Percentiles rank a stretch among this genome's conserved stretches.
Conservation (phyloP, 164 flowering plant species). For the Echeveria elegans region DNA sequence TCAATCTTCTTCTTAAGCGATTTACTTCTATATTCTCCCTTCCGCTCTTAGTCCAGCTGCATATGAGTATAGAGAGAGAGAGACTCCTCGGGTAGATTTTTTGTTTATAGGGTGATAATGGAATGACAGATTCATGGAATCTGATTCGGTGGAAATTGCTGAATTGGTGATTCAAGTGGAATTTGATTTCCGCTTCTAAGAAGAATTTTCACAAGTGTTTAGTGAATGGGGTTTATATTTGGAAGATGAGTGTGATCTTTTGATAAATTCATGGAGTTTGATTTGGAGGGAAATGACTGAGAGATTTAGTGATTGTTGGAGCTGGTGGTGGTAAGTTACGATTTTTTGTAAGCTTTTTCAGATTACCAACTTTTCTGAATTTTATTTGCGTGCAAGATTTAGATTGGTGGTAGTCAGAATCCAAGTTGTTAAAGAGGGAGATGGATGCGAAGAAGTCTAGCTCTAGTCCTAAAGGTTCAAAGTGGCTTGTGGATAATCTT, state of each 20-base stretch:
- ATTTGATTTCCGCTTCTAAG: no score
- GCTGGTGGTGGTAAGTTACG: background rate
- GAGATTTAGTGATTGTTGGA: background rate
- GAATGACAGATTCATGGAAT: no score
- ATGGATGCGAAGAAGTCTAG: slow-evolving; percentile 9
- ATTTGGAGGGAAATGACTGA: background rate
- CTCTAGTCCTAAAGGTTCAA: slow-evolving; percentile 8
- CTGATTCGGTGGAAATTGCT: no score
- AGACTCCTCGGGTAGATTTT: background rate
- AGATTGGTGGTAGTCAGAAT: background rate
- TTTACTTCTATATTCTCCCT: background rate
- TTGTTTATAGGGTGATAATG: no score
- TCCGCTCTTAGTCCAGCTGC: background rate
- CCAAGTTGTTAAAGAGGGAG: background rate
- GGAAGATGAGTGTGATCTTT: no score
- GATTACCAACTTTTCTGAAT: background rate
- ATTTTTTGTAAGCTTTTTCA: background rate
- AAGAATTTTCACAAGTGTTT: no score
- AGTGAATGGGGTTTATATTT: no score
- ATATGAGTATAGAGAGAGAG: no score
- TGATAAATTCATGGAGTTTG: no score
- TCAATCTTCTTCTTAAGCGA: background rate
- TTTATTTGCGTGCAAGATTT: background rate
- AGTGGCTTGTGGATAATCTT: slow-evolving; percentile 16
- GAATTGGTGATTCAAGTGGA: no score